Evolutionary conservation across 2,329 filamentous ascomycete genomes (phyloP).

Genomic region (Colletotrichum melonis): DNA sequence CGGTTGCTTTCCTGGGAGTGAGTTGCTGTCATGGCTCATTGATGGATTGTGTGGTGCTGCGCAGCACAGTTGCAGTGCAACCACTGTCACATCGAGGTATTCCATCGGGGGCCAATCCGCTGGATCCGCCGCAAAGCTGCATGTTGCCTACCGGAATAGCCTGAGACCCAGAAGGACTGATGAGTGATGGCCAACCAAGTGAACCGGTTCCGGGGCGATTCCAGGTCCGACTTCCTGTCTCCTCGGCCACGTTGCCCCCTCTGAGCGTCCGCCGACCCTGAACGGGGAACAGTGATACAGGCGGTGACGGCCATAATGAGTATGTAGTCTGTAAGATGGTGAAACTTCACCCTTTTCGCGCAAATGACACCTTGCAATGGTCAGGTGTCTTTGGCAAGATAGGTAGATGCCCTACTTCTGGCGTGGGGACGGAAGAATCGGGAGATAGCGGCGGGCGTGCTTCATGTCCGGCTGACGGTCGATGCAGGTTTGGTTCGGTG

Average conservation of each 20-base stretch:
- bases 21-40: background rate
- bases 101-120: slow-evolving; percentile 19
- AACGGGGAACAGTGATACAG: background rate
- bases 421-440: background rate
- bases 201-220: background rate
- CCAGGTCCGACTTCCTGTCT: background rate
- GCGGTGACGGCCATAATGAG: slow-evolving; percentile 4
- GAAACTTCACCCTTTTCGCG: background rate
- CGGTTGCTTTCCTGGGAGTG: background rate
- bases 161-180: slow-evolving; percentile 18
- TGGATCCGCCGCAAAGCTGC: slow-evolving; percentile 32
- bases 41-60: background rate
- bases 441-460: background rate
- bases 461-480: slow-evolving; percentile 21
- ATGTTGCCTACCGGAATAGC: slow-evolving; percentile 30
- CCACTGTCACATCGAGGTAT: background rate
- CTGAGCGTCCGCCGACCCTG: background rate
- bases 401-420: background rate
- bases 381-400: slow-evolving; percentile 6
- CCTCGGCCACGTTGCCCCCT: slow-evolving; percentile 16
- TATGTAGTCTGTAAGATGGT: background rate
- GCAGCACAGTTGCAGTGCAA: slow-evolving; percentile 23
- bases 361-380: slow-evolving; percentile 1
- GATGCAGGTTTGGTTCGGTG: background rate
- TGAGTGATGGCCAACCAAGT: slow-evolving; percentile 10